These are phyloP conservation scores for Starmerella apis DNA, from an alignment of 805 yeast genomes.

Conservation along the genomic window DNA sequence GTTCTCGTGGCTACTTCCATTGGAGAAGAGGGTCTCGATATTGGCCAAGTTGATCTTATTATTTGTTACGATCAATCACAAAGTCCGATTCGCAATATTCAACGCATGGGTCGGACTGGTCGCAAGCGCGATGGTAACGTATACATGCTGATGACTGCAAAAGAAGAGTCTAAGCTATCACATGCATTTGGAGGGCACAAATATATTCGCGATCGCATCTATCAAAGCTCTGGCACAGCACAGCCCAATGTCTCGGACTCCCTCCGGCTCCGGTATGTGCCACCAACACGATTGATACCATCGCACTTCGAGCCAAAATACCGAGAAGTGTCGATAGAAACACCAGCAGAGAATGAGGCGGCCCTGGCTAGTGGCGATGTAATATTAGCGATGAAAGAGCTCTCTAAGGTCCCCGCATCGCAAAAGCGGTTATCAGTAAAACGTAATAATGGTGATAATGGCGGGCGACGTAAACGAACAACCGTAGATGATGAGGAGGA, in stretches of 20 bases:
- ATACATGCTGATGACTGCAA: constrained; percentile 59
- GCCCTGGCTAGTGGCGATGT: constrained; percentile 24
- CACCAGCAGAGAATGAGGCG: constrained; percentile 59
- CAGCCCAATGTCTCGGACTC: constrained; percentile 9
- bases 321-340: constrained; percentile 45
- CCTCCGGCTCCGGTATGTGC: constrained; percentile 36
- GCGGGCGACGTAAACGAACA: not conserved
- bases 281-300: constrained; percentile 64
- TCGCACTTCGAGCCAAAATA: constrained; percentile 44
- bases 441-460: not conserved
- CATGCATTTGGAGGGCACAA: constrained; percentile 77
- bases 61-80: constrained; percentile 87
- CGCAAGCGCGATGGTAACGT: constrained; percentile 85
- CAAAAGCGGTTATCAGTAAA: not conserved
- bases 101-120: constrained; percentile 97
- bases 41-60: constrained; percentile 93
- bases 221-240: constrained; percentile 8
- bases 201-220: constrained; percentile 59
- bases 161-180: constrained; percentile 69
- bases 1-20: constrained; percentile 90
- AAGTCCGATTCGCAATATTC: constrained; percentile 86
- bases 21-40: constrained; percentile 97
- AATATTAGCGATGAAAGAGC: constrained; percentile 19
- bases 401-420: not conserved
- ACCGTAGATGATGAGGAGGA: not conserved